Evolutionary conservation across 768 basidiomycete genomes (phyloP).

Genomic region (Leccinum uliginosum): DNA sequence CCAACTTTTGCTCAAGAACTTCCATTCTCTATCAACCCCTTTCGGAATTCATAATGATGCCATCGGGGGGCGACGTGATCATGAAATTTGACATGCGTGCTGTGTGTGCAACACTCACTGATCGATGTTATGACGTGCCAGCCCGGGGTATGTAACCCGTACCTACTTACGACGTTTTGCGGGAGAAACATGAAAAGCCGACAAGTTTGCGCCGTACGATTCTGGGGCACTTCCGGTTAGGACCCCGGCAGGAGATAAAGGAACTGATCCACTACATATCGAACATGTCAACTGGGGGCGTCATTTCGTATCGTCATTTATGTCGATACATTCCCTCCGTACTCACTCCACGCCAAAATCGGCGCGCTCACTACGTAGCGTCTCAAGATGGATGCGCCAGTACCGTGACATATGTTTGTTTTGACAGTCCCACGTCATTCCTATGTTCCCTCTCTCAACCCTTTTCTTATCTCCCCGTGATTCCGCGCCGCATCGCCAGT

Average conservation of each 20-base stretch:
- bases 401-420: background rate
- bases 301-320: background rate
- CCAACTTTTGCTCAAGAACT: constrained; percentile 3
- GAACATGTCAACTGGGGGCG: background rate
- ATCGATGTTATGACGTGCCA: background rate
- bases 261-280: constrained; percentile 8
- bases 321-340: background rate
- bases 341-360: no score
- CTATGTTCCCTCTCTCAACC: background rate
- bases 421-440: constrained; percentile 24
- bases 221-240: constrained; percentile 9
- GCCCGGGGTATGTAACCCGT: background rate
- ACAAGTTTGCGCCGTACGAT: constrained; percentile 13
- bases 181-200: background rate
- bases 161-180: background rate
- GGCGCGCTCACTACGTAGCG: background rate
- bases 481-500: constrained; percentile 7
- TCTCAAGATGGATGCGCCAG: background rate
- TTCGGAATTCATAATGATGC: constrained; percentile 17
- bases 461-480: constrained; percentile 13
- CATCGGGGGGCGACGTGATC: constrained; percentile 16
- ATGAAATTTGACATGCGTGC: constrained; percentile 9
- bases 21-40: constrained; percentile 22
- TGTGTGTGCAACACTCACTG: background rate
- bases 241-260: constrained; percentile 10